Conservation (phyloP, 2,329 filamentous ascomycete species). For the Epichloe glyceriae region DNA sequence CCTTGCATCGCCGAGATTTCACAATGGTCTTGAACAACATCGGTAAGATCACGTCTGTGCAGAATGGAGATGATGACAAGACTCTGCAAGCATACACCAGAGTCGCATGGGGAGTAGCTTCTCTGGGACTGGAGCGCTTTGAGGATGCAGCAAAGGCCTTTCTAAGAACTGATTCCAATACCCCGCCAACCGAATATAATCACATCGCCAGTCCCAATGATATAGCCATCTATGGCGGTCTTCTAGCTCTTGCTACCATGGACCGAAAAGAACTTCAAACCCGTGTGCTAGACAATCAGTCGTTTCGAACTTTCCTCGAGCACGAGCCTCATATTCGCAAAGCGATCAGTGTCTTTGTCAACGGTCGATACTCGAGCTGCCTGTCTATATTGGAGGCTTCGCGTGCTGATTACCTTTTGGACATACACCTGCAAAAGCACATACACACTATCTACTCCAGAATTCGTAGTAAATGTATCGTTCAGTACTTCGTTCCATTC, state of each 20-base stretch:
- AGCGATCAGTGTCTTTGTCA: constrained; percentile 79
- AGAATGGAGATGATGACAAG: constrained; percentile 33
- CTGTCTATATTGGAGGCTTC: constrained; percentile 72
- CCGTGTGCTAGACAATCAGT: constrained; percentile 63
- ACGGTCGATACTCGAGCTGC: constrained; percentile 77
- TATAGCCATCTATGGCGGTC: constrained; percentile 79
- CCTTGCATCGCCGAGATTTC: constrained; percentile 70
- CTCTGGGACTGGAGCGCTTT: constrained; percentile 33
- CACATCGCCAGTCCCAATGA: constrained; percentile 74
- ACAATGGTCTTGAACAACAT: constrained; percentile 46
- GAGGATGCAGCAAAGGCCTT: constrained; percentile 59
- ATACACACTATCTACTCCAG: constrained; percentile 54
- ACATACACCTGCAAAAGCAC: constrained; percentile 71
- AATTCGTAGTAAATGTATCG: constrained; percentile 83
- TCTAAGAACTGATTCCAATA: constrained; percentile 44
- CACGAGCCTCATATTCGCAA: constrained; percentile 89
- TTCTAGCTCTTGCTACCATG: constrained; percentile 86
- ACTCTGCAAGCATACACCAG: constrained; percentile 35
- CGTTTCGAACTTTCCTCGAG: constrained; percentile 80
- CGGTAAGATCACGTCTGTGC: constrained; percentile 48
- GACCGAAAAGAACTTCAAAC: constrained; percentile 61
- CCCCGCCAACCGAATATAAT: constrained; percentile 43
- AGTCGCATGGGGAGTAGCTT: constrained; percentile 37
- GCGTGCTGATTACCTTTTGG: constrained; percentile 75
- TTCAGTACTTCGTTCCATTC: constrained; percentile 86